Evolutionary conservation across 2,329 filamentous ascomycete genomes (phyloP).

Genomic region (Setomelanomma holmii): DNA sequence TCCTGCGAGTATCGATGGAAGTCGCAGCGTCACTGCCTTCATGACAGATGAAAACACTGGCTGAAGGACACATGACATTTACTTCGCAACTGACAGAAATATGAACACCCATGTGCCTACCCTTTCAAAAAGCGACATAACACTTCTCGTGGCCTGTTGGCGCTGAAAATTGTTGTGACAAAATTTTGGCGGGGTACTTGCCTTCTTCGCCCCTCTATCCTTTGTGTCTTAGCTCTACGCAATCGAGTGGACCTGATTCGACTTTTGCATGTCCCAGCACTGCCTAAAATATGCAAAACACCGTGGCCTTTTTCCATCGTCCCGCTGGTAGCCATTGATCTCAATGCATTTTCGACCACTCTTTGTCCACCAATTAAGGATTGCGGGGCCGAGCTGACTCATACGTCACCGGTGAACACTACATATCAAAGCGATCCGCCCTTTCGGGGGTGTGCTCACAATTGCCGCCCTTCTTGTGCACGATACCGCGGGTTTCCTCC

Average conservation of each 20-base stretch:
- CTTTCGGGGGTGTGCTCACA: too few species aligned
- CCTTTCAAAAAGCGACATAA: background rate
- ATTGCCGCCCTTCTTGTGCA: background rate
- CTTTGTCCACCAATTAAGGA: background rate
- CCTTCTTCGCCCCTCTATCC: slow-evolving; percentile 21
- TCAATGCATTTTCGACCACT: background rate
- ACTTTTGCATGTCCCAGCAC: slow-evolving; percentile 8
- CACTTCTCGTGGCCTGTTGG: background rate
- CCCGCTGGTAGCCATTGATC: slow-evolving; percentile 8
- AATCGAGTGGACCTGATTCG: slow-evolving; percentile 4
- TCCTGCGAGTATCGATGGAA: slow-evolving; percentile 7
- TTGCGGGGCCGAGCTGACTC: background rate
- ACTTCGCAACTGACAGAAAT: background rate
- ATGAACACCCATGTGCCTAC: background rate
- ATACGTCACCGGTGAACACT: background rate
- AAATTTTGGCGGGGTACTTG: slow-evolving; percentile 25
- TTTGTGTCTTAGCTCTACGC: slow-evolving; percentile 5
- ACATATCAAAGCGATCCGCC: too few species aligned
- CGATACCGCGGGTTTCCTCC: too few species aligned
- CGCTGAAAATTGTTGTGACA: background rate
- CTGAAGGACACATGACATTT: background rate
- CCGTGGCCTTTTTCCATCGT: slow-evolving; percentile 15
- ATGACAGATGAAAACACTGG: background rate
- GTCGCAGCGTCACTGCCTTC: background rate
- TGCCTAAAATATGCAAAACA: slow-evolving; percentile 23